phyloP scores from a whole-genome alignment of 2,329 filamentous ascomycete species.

The Zymoseptoria tritici region DNA sequence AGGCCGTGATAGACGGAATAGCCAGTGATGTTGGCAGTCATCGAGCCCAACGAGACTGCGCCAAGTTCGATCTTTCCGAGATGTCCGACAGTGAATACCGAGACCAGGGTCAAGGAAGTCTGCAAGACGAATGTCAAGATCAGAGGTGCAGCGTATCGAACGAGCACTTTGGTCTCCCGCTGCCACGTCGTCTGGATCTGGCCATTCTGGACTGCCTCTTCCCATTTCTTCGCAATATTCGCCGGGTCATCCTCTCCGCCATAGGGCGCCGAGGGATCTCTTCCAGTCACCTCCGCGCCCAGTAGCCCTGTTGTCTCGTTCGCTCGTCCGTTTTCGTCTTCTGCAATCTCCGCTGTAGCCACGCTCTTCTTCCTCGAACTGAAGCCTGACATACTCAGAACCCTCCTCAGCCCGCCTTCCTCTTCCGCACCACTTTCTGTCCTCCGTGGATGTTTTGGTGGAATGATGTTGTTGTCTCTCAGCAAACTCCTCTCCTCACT shows the following conservation, averaged over 20 bases:
- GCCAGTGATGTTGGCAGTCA: slow-evolving; percentile 44
- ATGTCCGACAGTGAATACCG: slow-evolving; percentile 44
- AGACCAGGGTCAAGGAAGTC: slow-evolving; percentile 41
- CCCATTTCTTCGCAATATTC: slow-evolving; percentile 67
- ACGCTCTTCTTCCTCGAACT: slow-evolving; percentile 27
- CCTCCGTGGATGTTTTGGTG: slow-evolving; percentile 42
- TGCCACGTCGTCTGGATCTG: slow-evolving; percentile 86
- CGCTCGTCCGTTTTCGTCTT: slow-evolving; percentile 9
- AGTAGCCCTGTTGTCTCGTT: slow-evolving; percentile 45
- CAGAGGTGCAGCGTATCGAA: slow-evolving; percentile 36
- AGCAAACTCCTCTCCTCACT: slow-evolving; percentile 53
- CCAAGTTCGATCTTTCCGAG: slow-evolving; percentile 43
- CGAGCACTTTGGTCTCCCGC: slow-evolving; percentile 75
- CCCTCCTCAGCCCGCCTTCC: slow-evolving; percentile 12
- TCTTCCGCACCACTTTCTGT: slow-evolving; percentile 16
- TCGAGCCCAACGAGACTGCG: slow-evolving; percentile 41
- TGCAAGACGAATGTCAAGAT: slow-evolving; percentile 45
- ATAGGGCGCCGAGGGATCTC: slow-evolving; percentile 30
- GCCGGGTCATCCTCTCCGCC: slow-evolving; percentile 46
- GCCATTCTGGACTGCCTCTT: slow-evolving; percentile 72
- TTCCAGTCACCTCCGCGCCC: slow-evolving; percentile 28
- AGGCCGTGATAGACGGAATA: slow-evolving; percentile 53
- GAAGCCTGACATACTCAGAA: slow-evolving; percentile 11
- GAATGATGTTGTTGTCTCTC: slow-evolving; percentile 52
- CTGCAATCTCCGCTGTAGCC: slow-evolving; percentile 19